phyloP scores from a whole-genome alignment of 2,329 filamentous ascomycete genomes.

The Myriosclerotinia curreyana region DNA sequence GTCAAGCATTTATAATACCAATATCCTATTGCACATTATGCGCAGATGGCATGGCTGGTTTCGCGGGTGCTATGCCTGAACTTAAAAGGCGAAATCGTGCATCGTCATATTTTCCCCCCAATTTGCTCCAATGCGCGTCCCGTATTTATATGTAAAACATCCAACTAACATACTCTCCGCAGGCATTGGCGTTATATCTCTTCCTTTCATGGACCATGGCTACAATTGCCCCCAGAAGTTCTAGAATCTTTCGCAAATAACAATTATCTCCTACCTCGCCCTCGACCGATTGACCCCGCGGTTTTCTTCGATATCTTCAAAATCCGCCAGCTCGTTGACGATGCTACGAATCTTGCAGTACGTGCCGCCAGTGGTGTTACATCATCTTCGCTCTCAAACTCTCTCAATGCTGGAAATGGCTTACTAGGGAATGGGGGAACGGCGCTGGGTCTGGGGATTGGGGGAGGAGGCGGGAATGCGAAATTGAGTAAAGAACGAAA shows the following conservation, averaged over 20 bases:
- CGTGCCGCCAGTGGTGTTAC: conserved; percentile 72
- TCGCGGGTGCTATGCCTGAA: conserved; percentile 18
- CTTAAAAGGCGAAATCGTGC: conserved; percentile 14
- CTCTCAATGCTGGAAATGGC: conserved; percentile 50
- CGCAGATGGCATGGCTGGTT: background rate
- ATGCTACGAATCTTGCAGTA: conserved; percentile 74
- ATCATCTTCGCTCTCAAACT: conserved; percentile 59
- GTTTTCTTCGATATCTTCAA: conserved; percentile 83
- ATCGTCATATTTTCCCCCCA: conserved; percentile 2
- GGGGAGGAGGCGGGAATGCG: conserved; percentile 54
- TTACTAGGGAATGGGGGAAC: conserved; percentile 47
- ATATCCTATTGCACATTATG: background rate
- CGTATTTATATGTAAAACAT: background rate
- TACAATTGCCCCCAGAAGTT: conserved; percentile 73
- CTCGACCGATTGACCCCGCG: conserved; percentile 73
- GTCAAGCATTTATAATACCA: conserved; percentile 37
- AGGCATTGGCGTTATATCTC: conserved; percentile 87
- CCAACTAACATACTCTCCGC: conserved; percentile 21
- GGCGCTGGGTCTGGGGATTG: conserved; percentile 57
- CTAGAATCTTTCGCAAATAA: conserved; percentile 75
- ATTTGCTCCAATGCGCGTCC: conserved; percentile 5
- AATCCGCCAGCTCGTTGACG: conserved; percentile 75
- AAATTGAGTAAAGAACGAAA: conserved; percentile 74
- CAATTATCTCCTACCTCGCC: conserved; percentile 74
- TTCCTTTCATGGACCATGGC: conserved; percentile 79